A percentile compares a stretch with the other conserved stretches of the same genome.
Evolutionary conservation across 2,329 filamentous ascomycete species (phyloP).

Genomic region (Fusarium keratoplasticum): DNA sequence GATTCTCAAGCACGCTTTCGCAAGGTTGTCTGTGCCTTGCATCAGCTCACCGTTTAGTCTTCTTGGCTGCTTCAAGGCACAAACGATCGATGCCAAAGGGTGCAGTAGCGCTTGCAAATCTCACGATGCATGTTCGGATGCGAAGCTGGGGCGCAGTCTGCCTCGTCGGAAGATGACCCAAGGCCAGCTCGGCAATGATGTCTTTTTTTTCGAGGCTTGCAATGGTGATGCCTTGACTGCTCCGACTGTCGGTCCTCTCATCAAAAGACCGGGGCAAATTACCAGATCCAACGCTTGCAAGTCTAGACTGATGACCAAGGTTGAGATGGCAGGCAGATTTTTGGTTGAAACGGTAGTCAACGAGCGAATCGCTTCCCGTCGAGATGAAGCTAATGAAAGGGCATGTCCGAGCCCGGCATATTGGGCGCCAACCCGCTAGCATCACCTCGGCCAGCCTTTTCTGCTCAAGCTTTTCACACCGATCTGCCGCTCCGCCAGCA

Average conservation of each 20-base stretch:
- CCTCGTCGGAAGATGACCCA: background rate
- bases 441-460: constrained; percentile 9
- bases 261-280: constrained; percentile 4
- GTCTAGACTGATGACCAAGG: background rate
- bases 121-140: constrained; percentile 1
- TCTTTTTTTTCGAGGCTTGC: background rate
- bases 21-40: background rate
- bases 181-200: background rate
- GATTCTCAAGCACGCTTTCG: background rate
- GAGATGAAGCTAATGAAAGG: constrained; percentile 8
- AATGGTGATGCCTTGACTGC: constrained; percentile 14
- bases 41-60: background rate
- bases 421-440: constrained; percentile 1
- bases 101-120: background rate
- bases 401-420: constrained; percentile 5
- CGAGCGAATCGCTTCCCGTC: constrained; percentile 1
- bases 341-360: constrained; percentile 8
- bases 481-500: constrained; percentile 24
- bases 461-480: background rate
- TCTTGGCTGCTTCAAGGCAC: background rate
- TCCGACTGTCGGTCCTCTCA: constrained; percentile 4
- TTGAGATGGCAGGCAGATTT: background rate
- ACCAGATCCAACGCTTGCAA: constrained; percentile 8
- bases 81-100: background rate
- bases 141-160: background rate